Evolutionary conservation across 805 yeast species (phyloP).

Genomic region (Kregervanrija pseudodelftensis): DNA sequence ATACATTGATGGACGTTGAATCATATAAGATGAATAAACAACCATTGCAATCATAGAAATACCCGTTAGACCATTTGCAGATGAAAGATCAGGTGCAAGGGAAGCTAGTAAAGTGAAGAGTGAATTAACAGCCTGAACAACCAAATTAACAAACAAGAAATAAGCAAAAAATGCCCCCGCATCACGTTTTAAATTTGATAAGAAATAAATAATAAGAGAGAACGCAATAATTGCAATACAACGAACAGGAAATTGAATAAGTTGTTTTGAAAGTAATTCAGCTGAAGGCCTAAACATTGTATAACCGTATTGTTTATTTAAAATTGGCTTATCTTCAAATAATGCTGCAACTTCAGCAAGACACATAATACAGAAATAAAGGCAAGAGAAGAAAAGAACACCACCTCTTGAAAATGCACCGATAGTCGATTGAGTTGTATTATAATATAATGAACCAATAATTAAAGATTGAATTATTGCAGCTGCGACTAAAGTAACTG

Average conservation of each 20-base stretch:
- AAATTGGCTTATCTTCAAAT: conserved; percentile 55
- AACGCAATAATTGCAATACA: conserved; percentile 41
- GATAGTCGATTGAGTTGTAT: conserved; percentile 39
- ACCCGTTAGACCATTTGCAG: conserved; percentile 59
- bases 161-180: conserved; percentile 52
- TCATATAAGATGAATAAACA: conserved; percentile 60
- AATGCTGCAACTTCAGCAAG: conserved; percentile 54
- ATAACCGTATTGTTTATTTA: conserved; percentile 57
- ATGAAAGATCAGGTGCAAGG: conserved; percentile 38
- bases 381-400: conserved; percentile 50
- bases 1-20: conserved; percentile 50
- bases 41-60: conserved; percentile 40
- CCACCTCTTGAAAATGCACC: conserved; percentile 63
- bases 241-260: conserved; percentile 53
- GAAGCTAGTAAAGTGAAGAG: conserved; percentile 52
- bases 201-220: conserved; percentile 42
- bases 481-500: conserved; percentile 42
- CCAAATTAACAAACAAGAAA: conserved; percentile 32
- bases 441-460: conserved; percentile 54
- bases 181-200: conserved; percentile 41
- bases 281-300: conserved; percentile 60
- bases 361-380: conserved; percentile 54
- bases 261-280: conserved; percentile 49
- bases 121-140: conserved; percentile 40
- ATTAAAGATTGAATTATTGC: conserved; percentile 50